Percentiles rank a stretch among this genome's conserved stretches.
These are phyloP conservation scores for Neobulgaria alba DNA, from an alignment of 2,329 filamentous ascomycete genomes.

Conservation along the genomic window DNA sequence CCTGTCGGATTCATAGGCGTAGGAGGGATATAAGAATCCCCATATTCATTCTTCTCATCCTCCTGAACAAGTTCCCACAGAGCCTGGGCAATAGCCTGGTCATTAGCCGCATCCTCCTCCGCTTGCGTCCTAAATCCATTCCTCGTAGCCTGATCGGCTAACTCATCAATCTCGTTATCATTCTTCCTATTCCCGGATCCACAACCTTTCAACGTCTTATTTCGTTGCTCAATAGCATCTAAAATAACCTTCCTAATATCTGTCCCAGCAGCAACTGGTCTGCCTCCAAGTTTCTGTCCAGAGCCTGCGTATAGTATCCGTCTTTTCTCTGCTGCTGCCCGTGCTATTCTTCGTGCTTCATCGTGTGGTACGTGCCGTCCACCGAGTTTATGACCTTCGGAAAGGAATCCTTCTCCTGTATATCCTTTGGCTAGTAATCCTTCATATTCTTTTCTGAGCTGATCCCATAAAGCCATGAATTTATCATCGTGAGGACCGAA, in stretches of 20 bases:
- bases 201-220: conserved; percentile 62
- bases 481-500: conserved; percentile 73
- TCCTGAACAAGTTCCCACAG: conserved; percentile 81
- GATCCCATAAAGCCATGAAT: conserved; percentile 83
- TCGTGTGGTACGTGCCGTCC: conserved; percentile 50
- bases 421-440: conserved; percentile 72
- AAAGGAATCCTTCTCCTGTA: conserved; percentile 82
- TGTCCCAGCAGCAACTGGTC: conserved; percentile 43
- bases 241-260: conserved; percentile 67
- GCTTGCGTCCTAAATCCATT: conserved; percentile 77
- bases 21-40: conserved; percentile 23
- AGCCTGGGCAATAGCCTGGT: conserved; percentile 76
- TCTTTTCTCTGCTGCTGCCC: conserved; percentile 65
- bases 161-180: conserved; percentile 56
- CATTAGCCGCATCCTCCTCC: conserved; percentile 83
- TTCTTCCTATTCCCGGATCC: conserved; percentile 50
- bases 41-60: conserved; percentile 39
- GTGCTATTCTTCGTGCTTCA: conserved; percentile 67
- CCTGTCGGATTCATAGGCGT: conserved; percentile 25
- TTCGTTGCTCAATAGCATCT: conserved; percentile 61
- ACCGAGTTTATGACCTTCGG: conserved; percentile 65
- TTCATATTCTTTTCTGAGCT: conserved; percentile 78
- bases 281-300: conserved; percentile 66
- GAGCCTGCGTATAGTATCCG: conserved; percentile 48
- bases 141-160: conserved; percentile 53